A percentile compares a stretch with the other conserved stretches of the same genome.
phyloP scores from a whole-genome alignment of 2,329 filamentous ascomycete genomes.

The Colletotrichum sp. region DNA sequence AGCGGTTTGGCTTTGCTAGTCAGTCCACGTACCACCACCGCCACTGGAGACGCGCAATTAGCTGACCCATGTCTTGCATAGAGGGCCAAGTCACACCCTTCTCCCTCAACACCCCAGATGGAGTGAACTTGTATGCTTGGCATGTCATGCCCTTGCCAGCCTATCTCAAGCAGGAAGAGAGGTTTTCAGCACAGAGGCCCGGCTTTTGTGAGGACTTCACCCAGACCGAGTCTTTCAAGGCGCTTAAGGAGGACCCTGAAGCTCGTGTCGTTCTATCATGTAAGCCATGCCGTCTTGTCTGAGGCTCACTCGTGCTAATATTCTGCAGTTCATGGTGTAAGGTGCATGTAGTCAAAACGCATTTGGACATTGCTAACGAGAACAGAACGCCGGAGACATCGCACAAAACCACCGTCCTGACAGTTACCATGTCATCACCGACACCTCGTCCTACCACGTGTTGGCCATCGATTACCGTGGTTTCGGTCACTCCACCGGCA shows the following conservation, averaged over 20 bases:
- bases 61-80: conserved; percentile 34
- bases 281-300: neutral
- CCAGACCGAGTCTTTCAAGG: conserved; percentile 59
- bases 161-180: conserved; percentile 73
- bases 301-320: neutral
- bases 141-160: conserved; percentile 82
- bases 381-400: conserved; percentile 82
- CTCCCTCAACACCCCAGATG: conserved; percentile 74
- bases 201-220: conserved; percentile 60
- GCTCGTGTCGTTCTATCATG: conserved; percentile 69
- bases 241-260: conserved; percentile 67
- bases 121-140: conserved; percentile 84
- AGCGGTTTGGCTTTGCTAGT: conserved; percentile 88
- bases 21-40: conserved; percentile 29
- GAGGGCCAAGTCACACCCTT: conserved; percentile 91
- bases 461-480: conserved; percentile 92
- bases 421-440: conserved; percentile 78
- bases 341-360: conserved; percentile 26
- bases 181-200: conserved; percentile 56
- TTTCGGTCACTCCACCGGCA: conserved; percentile 81
- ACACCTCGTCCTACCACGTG: conserved; percentile 77
- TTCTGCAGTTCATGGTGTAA: conserved; percentile 64
- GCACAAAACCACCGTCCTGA: conserved; percentile 78
- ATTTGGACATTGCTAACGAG: conserved; percentile 20
- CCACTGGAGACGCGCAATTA: neutral